Evolutionary conservation across 352 stramenopile species (phyloP).

Genomic region (Globisporangium perplexum): DNA sequence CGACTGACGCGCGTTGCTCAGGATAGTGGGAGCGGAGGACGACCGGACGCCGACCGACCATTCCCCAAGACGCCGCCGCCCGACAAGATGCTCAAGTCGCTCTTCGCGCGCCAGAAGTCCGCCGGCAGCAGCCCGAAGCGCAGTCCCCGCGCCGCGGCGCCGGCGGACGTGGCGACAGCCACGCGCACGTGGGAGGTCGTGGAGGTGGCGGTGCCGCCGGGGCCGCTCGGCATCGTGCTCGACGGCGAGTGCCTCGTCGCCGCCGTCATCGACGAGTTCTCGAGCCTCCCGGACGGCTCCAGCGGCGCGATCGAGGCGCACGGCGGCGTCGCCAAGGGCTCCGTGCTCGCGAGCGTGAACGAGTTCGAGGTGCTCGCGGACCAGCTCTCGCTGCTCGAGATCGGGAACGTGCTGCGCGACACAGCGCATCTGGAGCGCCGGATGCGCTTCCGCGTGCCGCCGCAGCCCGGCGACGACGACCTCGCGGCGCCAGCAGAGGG

Average conservation of each 20-base stretch:
- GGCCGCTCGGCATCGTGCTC: conserved; percentile 53
- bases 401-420: conserved; percentile 44
- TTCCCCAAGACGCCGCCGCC: not conserved
- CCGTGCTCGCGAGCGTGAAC: conserved; percentile 60
- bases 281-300: conserved; percentile 17
- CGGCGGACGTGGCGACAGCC: not conserved
- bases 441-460: conserved; percentile 39
- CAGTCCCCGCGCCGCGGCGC: not conserved
- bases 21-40: too few relatives aligned
- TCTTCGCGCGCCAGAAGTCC: not conserved
- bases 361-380: conserved; percentile 35
- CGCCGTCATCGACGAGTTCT: conserved; percentile 57
- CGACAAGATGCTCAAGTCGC: conserved; percentile 3
- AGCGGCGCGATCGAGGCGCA: conserved; percentile 45
- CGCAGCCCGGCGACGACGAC: conserved; percentile 1
- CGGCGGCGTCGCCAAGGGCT: conserved; percentile 31
- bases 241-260: conserved; percentile 30
- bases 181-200: conserved; percentile 23
- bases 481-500: too few relatives aligned
- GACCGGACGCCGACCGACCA: too few relatives aligned
- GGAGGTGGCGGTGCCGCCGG: conserved; percentile 41
- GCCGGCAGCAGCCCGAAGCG: not conserved
- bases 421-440: conserved; percentile 30
- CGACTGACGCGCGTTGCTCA: too few relatives aligned
- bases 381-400: conserved; percentile 32